phyloP scores from a whole-genome alignment of 1,284 basidiomycete species.

The Paramarasmius palmivorus region DNA sequence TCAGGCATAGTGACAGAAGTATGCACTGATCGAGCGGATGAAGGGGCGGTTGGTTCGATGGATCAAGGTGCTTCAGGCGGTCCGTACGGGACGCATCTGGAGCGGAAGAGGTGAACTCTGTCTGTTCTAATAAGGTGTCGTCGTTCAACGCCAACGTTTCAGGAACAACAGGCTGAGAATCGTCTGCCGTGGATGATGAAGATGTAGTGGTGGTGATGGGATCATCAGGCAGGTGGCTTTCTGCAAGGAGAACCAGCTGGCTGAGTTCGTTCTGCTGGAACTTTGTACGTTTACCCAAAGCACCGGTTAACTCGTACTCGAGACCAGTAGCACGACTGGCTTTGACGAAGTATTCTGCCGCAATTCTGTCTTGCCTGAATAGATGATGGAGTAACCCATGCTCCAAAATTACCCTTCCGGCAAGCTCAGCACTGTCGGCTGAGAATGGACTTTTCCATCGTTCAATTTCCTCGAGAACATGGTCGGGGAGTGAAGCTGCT shows the following conservation, averaged over 20 bases:
- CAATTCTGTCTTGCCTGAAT: constrained; percentile 74
- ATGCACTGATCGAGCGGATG: constrained; percentile 92
- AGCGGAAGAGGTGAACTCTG: constrained; percentile 79
- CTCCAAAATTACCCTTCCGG: constrained; percentile 76
- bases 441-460: constrained; percentile 43
- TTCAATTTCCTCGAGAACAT: constrained; percentile 49
- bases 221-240: constrained; percentile 64
- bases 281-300: constrained; percentile 92
- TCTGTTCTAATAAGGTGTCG: constrained; percentile 95
- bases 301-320: constrained; percentile 91
- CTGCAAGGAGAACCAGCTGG: constrained; percentile 93
- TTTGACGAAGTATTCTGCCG: constrained; percentile 78
- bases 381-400: constrained; percentile 80
- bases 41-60: constrained; percentile 80
- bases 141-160: constrained; percentile 88
- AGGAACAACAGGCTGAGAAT: constrained; percentile 46
- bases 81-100: constrained; percentile 39
- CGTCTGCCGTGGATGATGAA: neutral
- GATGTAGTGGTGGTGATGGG: neutral
- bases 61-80: constrained; percentile 71
- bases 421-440: constrained; percentile 57
- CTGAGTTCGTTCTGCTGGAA: constrained; percentile 87
- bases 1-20: constrained; percentile 86
- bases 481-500: constrained; percentile 62
- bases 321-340: constrained; percentile 81